A percentile compares a stretch with the other conserved stretches of the same genome.
Evolutionary conservation across 352 stramenopile genomes (phyloP).

Genomic region (Halophytophthora batemanensis): DNA sequence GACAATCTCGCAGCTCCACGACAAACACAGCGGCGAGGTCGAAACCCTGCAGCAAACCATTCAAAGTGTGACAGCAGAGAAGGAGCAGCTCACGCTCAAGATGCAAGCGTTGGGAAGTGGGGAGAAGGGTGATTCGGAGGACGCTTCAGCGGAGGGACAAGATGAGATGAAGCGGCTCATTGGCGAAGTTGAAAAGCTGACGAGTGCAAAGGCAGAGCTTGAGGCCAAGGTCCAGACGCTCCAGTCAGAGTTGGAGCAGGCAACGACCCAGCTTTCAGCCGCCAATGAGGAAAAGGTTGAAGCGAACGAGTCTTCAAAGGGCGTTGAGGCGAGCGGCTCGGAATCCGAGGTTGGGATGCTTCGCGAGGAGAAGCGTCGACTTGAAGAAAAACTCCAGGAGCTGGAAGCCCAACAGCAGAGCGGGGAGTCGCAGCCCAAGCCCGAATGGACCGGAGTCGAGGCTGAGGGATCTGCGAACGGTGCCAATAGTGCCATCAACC

Average conservation of each 20-base stretch:
- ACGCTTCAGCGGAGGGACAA: background rate
- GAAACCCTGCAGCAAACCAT: conserved; percentile 30
- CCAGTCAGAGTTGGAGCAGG: background rate
- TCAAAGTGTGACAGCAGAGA: conserved; percentile 24
- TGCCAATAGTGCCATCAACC: no score
- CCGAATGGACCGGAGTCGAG: no score
- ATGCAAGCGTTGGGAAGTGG: conserved; percentile 19
- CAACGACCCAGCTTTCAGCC: background rate
- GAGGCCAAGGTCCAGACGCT: conserved; percentile 4
- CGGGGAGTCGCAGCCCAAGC: no score
- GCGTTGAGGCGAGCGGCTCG: no score
- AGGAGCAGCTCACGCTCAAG: conserved; percentile 20
- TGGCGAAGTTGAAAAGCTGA: conserved; percentile 8
- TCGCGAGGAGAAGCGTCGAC: no score
- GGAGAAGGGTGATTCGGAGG: conserved; percentile 15
- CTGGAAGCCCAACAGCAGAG: no score
- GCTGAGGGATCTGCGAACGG: no score
- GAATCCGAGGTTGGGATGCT: no score
- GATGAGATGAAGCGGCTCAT: conserved; percentile 8
- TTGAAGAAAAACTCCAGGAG: no score
- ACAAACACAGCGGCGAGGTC: conserved; percentile 25
- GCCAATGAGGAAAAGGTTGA: background rate
- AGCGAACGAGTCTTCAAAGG: background rate
- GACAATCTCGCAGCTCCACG: conserved; percentile 40
- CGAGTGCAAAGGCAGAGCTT: background rate